Conservation (phyloP, 2,329 filamentous ascomycete species). For the Hymenoscyphus fraxineus region DNA sequence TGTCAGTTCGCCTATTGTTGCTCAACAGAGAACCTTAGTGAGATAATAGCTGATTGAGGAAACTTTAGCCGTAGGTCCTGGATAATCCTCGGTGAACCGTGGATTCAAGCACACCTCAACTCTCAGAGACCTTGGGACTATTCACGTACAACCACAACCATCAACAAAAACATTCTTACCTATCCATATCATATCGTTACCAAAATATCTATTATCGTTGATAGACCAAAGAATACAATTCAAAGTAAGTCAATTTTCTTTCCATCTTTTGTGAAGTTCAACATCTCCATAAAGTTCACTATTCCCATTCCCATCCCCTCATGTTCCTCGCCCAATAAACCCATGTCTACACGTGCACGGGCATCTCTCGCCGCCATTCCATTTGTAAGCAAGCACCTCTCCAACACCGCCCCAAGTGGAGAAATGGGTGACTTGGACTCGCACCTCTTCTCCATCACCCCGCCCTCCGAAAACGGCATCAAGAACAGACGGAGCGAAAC, state of each 20-base stretch:
- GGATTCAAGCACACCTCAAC: not conserved
- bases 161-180: not conserved
- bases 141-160: not conserved
- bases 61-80: not conserved
- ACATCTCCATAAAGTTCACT: no score
- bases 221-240: not conserved
- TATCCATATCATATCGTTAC: not conserved
- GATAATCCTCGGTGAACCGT: not conserved
- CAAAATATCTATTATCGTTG: not conserved
- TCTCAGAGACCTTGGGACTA: no score
- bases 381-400: not conserved
- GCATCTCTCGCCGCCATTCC: not conserved
- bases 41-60: not conserved
- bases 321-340: not conserved
- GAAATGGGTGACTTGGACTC: not conserved
- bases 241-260: not conserved
- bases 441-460: slow-evolving; percentile 4
- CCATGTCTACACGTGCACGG: not conserved
- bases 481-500: slow-evolving; percentile 24
- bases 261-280: not conserved
- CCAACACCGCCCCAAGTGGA: not conserved
- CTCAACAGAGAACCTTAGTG: not conserved
- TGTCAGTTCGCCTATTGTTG: not conserved
- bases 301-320: not conserved
- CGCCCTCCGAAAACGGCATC: slow-evolving; percentile 23